phyloP scores from a whole-genome alignment of 768 basidiomycete species.

The Sporobolomyces phaffii region DNA sequence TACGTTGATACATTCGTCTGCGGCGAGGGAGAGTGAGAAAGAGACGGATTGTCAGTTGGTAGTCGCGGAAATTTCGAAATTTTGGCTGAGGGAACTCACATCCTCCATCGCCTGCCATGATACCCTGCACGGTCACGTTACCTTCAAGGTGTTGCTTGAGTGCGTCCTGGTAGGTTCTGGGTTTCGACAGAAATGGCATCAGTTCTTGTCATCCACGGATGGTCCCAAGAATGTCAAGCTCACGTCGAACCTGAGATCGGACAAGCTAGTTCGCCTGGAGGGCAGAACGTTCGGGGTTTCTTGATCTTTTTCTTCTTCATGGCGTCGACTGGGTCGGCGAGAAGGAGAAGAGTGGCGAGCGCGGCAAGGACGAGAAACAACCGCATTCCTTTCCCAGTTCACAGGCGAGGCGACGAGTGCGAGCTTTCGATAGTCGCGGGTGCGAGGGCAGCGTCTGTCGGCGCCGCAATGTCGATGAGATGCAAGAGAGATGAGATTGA shows the following conservation, averaged over 20 bases:
- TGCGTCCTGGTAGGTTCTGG: conserved; percentile 21
- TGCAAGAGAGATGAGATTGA: no score
- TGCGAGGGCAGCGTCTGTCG: no score
- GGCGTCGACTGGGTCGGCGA: conserved; percentile 8
- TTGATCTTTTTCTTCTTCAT: conserved; percentile 28
- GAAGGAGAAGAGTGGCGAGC: conserved; percentile 3
- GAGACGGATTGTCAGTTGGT: background rate
- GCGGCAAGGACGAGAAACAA: background rate
- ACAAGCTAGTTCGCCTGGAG: conserved; percentile 26
- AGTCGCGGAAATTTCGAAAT: no score
- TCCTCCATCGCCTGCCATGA: conserved; percentile 27
- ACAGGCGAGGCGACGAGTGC: background rate
- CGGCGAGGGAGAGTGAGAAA: no score
- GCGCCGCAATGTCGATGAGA: no score
- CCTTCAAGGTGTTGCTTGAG: conserved; percentile 23
- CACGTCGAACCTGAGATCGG: conserved; percentile 33
- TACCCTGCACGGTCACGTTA: conserved; percentile 11
- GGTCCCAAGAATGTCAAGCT: no score
- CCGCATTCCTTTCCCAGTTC: conserved; percentile 1
- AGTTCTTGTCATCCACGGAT: no score
- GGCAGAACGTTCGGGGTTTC: conserved; percentile 19
- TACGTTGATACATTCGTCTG: conserved; percentile 53
- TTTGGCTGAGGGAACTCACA: no score
- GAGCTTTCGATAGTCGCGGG: background rate
- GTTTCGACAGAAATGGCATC: background rate